phyloP scores from a whole-genome alignment of 768 basidiomycete species.

The Ramaria rubella region DNA sequence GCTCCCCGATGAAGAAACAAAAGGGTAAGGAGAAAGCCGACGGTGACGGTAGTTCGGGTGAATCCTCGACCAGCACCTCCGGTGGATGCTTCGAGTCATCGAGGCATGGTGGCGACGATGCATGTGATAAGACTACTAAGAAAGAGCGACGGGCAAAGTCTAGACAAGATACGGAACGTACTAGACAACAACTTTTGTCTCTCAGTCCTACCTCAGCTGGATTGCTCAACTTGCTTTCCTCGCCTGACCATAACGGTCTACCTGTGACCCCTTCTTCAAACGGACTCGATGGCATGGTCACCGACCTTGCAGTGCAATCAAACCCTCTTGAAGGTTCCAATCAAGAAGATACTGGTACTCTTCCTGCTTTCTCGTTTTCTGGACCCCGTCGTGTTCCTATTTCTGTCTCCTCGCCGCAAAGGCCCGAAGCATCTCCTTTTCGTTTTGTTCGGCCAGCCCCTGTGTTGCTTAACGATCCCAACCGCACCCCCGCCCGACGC shows the following conservation, averaged over 20 bases:
- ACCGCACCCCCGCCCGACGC: conserved; percentile 58
- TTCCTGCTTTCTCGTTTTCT: background rate
- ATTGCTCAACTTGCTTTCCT: conserved; percentile 34
- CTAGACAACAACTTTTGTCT: conserved; percentile 35
- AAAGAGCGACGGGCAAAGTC: conserved; percentile 13
- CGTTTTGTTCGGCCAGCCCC: conserved; percentile 29
- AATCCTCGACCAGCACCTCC: background rate
- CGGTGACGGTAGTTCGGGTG: background rate
- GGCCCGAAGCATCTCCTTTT: conserved; percentile 14
- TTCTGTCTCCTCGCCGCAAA: conserved; percentile 14
- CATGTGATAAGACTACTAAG: background rate
- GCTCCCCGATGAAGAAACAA: background rate
- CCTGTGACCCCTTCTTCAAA: background rate
- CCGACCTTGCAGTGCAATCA: background rate
- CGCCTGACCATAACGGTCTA: conserved; percentile 7
- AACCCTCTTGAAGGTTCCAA: background rate
- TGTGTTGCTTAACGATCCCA: conserved; percentile 31
- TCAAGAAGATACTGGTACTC: background rate
- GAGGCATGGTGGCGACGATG: background rate
- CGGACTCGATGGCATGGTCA: background rate
- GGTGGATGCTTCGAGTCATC: background rate
- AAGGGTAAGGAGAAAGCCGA: background rate
- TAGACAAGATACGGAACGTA: conserved; percentile 4
- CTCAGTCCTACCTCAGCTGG: conserved; percentile 53
- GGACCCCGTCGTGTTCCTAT: conserved; percentile 4